phyloP scores from a whole-genome alignment of 163 green algal genomes.

The Scenedesmus sp. region DNA sequence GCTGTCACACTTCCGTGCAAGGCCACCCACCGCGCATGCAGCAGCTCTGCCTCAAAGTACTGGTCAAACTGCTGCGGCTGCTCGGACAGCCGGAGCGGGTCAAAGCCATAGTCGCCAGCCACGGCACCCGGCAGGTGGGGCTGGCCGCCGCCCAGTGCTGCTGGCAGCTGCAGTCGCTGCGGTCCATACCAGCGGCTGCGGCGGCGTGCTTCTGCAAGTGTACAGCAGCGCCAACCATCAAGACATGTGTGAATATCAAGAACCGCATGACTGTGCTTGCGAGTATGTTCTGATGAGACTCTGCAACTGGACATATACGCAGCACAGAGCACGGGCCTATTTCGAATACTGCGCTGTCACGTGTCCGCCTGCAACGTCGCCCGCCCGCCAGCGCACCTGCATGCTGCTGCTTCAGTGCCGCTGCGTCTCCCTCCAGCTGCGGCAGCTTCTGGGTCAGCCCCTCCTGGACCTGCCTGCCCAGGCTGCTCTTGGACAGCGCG shows the following conservation, averaged over 20 bases:
- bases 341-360: too few species aligned
- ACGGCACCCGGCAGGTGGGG: conserved; percentile 62
- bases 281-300: too few species aligned
- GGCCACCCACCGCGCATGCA: conserved; percentile 67
- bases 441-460: conserved; percentile 68
- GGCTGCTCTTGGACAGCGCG: conserved; percentile 70
- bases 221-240: not conserved
- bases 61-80: conserved; percentile 47
- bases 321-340: too few species aligned
- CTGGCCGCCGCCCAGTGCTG: conserved; percentile 55
- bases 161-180: conserved; percentile 59
- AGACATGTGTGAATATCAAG: not conserved
- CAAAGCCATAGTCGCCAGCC: conserved; percentile 79
- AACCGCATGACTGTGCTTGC: not conserved
- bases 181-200: conserved; percentile 64
- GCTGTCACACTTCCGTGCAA: not conserved
- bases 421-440: conserved; percentile 68
- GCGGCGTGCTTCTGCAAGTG: conserved; percentile 48
- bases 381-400: too few species aligned
- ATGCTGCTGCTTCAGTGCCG: conserved; percentile 49
- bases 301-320: too few species aligned
- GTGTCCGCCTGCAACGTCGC: too few species aligned
- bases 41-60: conserved; percentile 71
- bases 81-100: conserved; percentile 66
- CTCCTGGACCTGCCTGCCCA: conserved; percentile 75